Conservation (phyloP, 257 asterid genomes). For the Solanum chaucha region DNA sequence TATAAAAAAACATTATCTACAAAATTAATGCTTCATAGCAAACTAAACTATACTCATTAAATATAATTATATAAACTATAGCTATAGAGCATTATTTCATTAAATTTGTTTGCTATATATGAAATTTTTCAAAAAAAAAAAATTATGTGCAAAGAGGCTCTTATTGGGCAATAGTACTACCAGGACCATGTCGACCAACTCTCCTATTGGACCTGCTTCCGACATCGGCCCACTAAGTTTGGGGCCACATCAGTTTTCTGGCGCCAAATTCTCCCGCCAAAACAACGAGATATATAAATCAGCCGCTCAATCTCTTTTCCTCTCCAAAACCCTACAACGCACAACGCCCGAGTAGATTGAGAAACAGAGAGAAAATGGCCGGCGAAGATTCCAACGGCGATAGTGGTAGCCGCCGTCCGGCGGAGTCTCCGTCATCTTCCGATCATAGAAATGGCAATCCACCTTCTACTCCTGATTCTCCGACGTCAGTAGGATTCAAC, state of each 20-base stretch:
- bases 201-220: background rate
- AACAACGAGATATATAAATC: background rate
- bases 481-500: constrained; percentile 86
- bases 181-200: background rate
- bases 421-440: constrained; percentile 14
- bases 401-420: constrained; percentile 14
- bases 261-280: constrained; percentile 86
- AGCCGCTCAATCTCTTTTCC: background rate
- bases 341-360: background rate
- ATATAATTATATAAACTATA: too few relatives aligned
- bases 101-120: background rate
- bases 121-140: background rate
- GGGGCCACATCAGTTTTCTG: constrained; percentile 10
- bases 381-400: background rate
- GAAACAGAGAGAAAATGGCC: background rate
- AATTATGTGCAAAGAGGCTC: background rate
- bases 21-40: too few relatives aligned
- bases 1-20: too few relatives aligned
- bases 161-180: background rate
- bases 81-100: background rate
- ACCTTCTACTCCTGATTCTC: constrained; percentile 69
- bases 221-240: background rate
- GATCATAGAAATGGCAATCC: constrained; percentile 21
- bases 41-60: background rate
- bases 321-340: constrained; percentile 9